These are phyloP conservation scores for Draba incana DNA, from an alignment of 345 rosid species.

Conservation along the genomic window DNA sequence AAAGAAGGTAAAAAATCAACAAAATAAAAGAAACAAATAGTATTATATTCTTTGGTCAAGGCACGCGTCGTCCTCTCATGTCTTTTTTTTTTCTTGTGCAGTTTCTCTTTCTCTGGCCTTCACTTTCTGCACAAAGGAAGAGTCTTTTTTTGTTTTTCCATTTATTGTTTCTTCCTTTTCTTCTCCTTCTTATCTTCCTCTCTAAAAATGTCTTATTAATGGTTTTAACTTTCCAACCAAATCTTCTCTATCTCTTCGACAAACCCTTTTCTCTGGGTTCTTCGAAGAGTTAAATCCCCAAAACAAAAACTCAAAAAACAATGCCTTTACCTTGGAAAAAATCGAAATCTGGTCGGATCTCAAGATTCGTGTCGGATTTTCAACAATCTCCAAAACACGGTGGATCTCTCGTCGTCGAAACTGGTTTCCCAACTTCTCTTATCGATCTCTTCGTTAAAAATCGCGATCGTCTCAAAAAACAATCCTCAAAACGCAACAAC, in stretches of 20 bases:
- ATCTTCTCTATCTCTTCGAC: constrained; percentile 40
- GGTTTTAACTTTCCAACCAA: constrained; percentile 23
- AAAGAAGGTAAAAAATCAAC: no score
- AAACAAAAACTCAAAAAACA: neutral
- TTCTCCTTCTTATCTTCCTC: constrained; percentile 21
- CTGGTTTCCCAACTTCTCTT: constrained; percentile 92
- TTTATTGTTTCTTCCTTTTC: constrained; percentile 22
- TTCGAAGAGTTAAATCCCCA: constrained; percentile 11
- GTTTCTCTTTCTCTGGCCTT: constrained; percentile 23
- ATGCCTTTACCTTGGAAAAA: constrained; percentile 93
- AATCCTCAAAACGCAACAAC: constrained; percentile 44
- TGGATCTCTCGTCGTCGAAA: constrained; percentile 74
- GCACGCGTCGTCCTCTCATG: constrained; percentile 42
- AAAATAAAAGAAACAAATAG: neutral
- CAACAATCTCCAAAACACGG: constrained; percentile 68
- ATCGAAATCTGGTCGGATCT: constrained; percentile 51
- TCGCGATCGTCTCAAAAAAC: constrained; percentile 66
- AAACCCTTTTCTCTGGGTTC: constrained; percentile 43
- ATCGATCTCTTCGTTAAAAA: constrained; percentile 85
- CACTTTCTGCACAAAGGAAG: constrained; percentile 36
- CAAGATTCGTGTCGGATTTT: constrained; percentile 71
- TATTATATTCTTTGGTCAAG: constrained; percentile 8
- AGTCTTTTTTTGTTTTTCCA: constrained; percentile 12
- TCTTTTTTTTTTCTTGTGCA: constrained; percentile 6
- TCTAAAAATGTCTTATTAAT: constrained; percentile 38